Conservation (phyloP, 2,329 filamentous ascomycete species). For the Sclerotinia borealis region DNA sequence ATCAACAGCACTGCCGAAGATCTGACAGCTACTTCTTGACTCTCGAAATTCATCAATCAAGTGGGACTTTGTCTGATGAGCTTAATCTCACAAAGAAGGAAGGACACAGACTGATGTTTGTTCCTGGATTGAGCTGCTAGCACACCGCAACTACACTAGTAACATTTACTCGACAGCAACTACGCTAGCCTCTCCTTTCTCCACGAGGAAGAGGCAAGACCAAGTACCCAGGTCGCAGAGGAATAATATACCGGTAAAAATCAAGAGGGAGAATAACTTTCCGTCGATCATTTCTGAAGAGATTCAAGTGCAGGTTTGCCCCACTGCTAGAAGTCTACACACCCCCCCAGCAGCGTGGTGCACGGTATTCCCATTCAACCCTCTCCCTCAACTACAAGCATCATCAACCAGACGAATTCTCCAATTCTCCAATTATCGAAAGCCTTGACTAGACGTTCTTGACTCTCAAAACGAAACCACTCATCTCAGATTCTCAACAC, state of each 20-base stretch:
- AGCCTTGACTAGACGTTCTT: slow-evolving; percentile 7
- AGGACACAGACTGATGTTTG: background rate
- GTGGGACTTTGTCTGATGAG: slow-evolving; percentile 23
- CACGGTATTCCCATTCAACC: slow-evolving; percentile 14
- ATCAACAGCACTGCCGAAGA: slow-evolving; percentile 22
- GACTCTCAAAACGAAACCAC: slow-evolving; percentile 9
- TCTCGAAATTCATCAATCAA: slow-evolving; percentile 14
- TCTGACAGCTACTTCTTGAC: slow-evolving; percentile 21
- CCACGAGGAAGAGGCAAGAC: slow-evolving; percentile 11
- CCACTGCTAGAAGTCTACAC: slow-evolving; percentile 12
- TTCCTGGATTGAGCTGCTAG: slow-evolving; percentile 1
- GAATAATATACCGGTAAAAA: slow-evolving; percentile 14
- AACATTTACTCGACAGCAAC: too few relatives aligned
- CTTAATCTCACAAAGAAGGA: slow-evolving; percentile 22
- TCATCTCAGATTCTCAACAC: background rate
- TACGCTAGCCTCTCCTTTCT: slow-evolving; percentile 12
- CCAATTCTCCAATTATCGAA: slow-evolving; percentile 11
- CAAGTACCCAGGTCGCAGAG: slow-evolving; percentile 12
- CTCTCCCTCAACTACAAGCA: slow-evolving; percentile 1
- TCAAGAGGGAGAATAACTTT: slow-evolving; percentile 14
- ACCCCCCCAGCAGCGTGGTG: slow-evolving; percentile 13
- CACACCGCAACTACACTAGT: slow-evolving; percentile 8
- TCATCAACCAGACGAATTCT: slow-evolving; percentile 18
- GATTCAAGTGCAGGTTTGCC: slow-evolving; percentile 17
- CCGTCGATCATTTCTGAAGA: slow-evolving; percentile 26